Conservation (phyloP, 2,329 filamentous ascomycete genomes). For the Canariomyces notabilis region DNA sequence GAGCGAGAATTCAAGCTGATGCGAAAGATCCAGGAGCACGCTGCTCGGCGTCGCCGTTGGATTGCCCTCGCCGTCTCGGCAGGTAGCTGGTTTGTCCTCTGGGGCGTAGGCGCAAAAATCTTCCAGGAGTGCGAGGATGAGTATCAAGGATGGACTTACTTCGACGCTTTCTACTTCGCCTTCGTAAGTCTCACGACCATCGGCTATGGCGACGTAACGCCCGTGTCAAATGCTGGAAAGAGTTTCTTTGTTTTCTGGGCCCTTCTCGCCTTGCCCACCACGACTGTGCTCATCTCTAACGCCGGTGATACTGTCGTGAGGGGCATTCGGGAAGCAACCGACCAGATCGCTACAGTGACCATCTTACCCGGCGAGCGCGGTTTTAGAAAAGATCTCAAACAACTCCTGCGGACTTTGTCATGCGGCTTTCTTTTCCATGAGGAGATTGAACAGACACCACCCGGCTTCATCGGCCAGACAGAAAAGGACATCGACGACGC, state of each 20-base stretch:
- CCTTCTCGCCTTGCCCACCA: conserved; percentile 76
- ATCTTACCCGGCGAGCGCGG: conserved; percentile 54
- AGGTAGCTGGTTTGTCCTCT: conserved; percentile 65
- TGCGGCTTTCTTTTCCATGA: conserved; percentile 39
- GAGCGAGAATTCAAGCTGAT: conserved; percentile 72
- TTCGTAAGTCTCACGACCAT: conserved; percentile 81
- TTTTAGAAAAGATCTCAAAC: conserved; percentile 42
- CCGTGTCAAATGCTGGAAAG: conserved; percentile 70
- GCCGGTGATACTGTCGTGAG: conserved; percentile 80
- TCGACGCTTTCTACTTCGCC: conserved; percentile 77
- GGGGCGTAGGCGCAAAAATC: conserved; percentile 73
- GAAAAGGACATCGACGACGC: conserved; percentile 25
- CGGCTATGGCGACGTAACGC: conserved; percentile 77
- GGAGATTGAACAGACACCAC: conserved; percentile 35
- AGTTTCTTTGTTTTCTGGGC: conserved; percentile 95
- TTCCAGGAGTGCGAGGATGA: conserved; percentile 53
- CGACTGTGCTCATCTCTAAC: conserved; percentile 80
- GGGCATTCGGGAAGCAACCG: conserved; percentile 49
- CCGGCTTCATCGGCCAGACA: conserved; percentile 39
- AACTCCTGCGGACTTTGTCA: conserved; percentile 38
- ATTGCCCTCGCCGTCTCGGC: conserved; percentile 64
- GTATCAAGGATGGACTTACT: conserved; percentile 66
- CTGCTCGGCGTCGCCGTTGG: conserved; percentile 66
- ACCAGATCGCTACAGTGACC: conserved; percentile 53
- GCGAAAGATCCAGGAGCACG: conserved; percentile 69